Evolutionary conservation across 805 yeast genomes (phyloP), one percentile per base, ranked within the genome.

Genomic region (Yarrowia hollandica): DNA sequence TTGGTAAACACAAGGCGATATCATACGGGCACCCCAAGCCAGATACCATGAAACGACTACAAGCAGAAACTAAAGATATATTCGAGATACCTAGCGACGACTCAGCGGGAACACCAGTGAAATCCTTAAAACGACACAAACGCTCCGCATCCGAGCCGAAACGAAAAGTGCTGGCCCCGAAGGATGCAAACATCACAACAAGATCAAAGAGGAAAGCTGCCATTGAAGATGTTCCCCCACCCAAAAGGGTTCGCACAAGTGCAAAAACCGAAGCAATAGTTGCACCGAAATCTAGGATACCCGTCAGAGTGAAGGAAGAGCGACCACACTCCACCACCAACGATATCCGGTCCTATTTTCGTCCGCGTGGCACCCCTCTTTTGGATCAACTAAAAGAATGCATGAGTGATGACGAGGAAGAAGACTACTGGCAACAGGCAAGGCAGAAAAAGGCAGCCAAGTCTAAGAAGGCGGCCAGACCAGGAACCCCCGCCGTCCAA

Each of bases 41-140:
- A 21, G 42, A 22, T 39, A 26, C 48, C 28, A 48, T 48, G 55
- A 48, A 48, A 23, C 55, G 55, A 21, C 4, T 42, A 4, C 35
- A 15, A 19, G 16, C 54, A 5, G 22, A 44, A 28, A 14, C 31
- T 3, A 46, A 23, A 33, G 39, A 48, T 22, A 48, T 48, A 18
- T 48, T 48, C 34, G 55, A 48, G 21, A 48, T 48, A 10, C 55
- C 55, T 30, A 48, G 38, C n/a, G 55, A 48, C 30, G 39, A 48
- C 4, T 22, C 38, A 1, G 22, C 3, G 14, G 37, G 21, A 10
- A 21, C 38, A 8, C 54, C 37, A 5, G 38, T 21, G 8, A 7
- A 11, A 14, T 12, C 7, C 15, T 5, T 2, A n/a, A 46, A 46
- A n/a, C 38, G 55, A 21, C 39, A 10, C 28, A 31, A 16, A n/a